phyloP scores from a whole-genome alignment of 208 protist genomes.

The Phytomonas francai region DNA sequence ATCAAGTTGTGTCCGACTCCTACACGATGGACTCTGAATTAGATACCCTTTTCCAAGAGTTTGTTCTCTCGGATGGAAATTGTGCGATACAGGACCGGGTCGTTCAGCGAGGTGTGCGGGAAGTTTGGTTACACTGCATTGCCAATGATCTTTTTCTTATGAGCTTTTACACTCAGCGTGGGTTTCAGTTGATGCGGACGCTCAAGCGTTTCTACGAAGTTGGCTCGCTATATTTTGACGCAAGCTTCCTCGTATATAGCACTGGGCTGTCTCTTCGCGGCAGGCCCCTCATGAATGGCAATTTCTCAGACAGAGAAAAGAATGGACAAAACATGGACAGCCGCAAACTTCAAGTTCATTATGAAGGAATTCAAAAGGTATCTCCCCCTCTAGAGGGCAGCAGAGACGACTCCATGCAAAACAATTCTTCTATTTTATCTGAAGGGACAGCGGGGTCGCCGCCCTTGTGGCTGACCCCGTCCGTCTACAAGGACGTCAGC shows the following conservation, averaged over 20 bases:
- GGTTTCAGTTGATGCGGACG: conserved; percentile 32
- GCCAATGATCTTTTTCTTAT: conserved; percentile 26
- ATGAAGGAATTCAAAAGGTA: background rate
- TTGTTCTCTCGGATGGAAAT: conserved; percentile 10
- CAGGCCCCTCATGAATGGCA: background rate
- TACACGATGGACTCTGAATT: background rate
- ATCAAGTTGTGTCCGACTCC: background rate
- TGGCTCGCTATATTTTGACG: background rate
- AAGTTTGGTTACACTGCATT: conserved; percentile 80
- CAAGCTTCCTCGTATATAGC: background rate
- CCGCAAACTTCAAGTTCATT: background rate
- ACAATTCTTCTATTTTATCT: background rate
- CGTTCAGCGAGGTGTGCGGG: conserved; percentile 34
- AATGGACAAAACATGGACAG: background rate
- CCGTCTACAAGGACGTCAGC: background rate
- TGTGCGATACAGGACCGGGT: conserved; percentile 15
- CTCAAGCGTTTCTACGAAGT: conserved; percentile 40
- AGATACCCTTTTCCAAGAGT: background rate
- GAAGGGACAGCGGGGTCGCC: background rate
- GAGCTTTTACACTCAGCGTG: conserved; percentile 42
- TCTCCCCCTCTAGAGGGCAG: background rate
- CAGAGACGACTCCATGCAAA: background rate
- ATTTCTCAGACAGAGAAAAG: background rate
- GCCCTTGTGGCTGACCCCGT: background rate
- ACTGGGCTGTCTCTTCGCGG: background rate